These are phyloP conservation scores for Penicillium riverlandense DNA, from an alignment of 495 filamentous ascomycete species.

Conservation along the genomic window DNA sequence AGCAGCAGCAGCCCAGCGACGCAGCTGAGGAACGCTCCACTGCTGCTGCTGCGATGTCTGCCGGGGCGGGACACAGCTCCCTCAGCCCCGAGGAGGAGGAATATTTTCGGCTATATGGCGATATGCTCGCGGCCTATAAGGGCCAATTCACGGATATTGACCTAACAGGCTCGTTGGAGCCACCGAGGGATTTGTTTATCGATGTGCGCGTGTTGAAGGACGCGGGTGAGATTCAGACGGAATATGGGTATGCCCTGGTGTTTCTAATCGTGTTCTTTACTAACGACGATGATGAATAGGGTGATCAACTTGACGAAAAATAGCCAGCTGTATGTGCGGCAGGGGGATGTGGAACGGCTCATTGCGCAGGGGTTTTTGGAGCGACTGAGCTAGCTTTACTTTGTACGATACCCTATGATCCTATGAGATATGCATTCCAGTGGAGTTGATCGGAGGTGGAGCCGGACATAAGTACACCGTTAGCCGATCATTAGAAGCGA, in stretches of 20 bases:
- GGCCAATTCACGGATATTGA: constrained; percentile 99
- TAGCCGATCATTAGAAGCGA: too few species aligned
- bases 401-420: constrained; percentile 6
- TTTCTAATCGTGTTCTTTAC: constrained; percentile 1
- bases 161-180: constrained; percentile 89
- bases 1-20: constrained; percentile 43
- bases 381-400: constrained; percentile 62
- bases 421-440: too few species aligned
- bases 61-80: constrained; percentile 53
- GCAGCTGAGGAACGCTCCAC: constrained; percentile 12
- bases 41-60: constrained; percentile 20
- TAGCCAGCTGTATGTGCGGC: constrained; percentile 93
- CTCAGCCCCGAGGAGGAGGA: constrained; percentile 97
- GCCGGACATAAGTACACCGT: too few species aligned
- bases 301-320: constrained; percentile 96
- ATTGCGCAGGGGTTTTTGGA: constrained; percentile 98
- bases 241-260: constrained; percentile 71
- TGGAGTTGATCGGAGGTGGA: too few species aligned
- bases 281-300: constrained; percentile 31
- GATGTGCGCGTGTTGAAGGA: constrained; percentile 96
- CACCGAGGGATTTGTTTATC: constrained; percentile 92
- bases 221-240: constrained; percentile 97
- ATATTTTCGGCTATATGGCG: constrained; percentile 84
- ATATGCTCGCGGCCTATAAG: constrained; percentile 92
- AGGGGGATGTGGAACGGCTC: constrained; percentile 91